phyloP scores from a whole-genome alignment of 2,329 filamentous ascomycete genomes.

The Beauveria asiatica region DNA sequence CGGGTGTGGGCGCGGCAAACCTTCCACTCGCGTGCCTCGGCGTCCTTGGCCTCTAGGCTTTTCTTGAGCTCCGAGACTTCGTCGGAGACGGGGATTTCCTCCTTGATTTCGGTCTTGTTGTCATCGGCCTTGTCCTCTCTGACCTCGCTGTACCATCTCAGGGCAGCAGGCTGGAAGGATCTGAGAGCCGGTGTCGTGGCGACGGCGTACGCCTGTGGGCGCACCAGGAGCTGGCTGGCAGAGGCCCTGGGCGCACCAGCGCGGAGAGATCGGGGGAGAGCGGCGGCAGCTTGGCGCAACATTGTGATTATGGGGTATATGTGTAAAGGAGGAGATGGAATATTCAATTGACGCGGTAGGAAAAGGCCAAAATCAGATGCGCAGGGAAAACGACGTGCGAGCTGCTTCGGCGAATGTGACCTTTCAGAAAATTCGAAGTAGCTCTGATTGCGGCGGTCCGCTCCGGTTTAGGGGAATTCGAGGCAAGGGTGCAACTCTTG shows the following conservation, averaged over 20 bases:
- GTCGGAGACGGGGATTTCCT: constrained; percentile 23
- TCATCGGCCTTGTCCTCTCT: constrained; percentile 32
- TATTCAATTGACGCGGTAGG: constrained; percentile 7
- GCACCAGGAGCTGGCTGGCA: constrained; percentile 25
- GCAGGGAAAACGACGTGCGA: not conserved
- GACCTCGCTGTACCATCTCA: constrained; percentile 42
- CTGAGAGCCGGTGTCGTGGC: constrained; percentile 29
- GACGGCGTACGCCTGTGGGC: constrained; percentile 29
- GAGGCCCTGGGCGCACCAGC: constrained; percentile 29
- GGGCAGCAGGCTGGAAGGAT: constrained; percentile 25
- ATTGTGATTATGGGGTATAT: constrained; percentile 22
- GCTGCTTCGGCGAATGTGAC: not conserved
- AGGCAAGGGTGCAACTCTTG: not conserved
- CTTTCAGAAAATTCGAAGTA: constrained; percentile 10
- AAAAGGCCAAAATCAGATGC: not conserved
- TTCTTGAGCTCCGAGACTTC: constrained; percentile 40
- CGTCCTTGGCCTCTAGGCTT: constrained; percentile 42
- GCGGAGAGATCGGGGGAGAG: constrained; percentile 37
- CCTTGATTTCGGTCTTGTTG: constrained; percentile 20
- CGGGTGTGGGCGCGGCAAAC: constrained; percentile 37
- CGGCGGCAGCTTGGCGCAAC: constrained; percentile 37
- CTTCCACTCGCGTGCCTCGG: constrained; percentile 67
- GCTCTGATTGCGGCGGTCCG: constrained; percentile 8
- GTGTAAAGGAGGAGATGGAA: constrained; percentile 2
- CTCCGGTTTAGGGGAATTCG: constrained; percentile 12